These are phyloP conservation scores for Acanthamoeba rhysodes DNA, from an alignment of 208 protist species.

Conservation along the genomic window DNA sequence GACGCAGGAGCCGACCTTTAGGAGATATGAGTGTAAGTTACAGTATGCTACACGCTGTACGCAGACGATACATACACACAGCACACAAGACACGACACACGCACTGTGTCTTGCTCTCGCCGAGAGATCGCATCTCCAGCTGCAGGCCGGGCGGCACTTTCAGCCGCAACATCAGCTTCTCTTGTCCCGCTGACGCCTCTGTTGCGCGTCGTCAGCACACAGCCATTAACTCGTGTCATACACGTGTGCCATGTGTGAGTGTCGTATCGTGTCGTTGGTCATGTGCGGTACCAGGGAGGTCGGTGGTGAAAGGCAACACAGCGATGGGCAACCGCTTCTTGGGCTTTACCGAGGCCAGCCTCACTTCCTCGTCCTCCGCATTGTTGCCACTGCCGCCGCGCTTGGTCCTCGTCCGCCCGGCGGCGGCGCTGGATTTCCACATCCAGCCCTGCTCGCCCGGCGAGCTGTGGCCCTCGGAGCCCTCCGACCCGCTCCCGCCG, in stretches of 20 bases:
- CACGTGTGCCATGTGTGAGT: too few relatives aligned
- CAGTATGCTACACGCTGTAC: neutral
- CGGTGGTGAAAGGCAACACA: neutral
- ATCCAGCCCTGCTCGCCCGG: slow-evolving; percentile 40
- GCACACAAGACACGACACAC: too few relatives aligned
- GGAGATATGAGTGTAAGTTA: neutral
- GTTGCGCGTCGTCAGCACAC: neutral
- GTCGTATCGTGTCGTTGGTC: neutral
- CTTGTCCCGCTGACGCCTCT: neutral
- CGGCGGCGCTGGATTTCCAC: slow-evolving; percentile 1
- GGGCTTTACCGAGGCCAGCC: slow-evolving; percentile 1
- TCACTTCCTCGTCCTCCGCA: neutral
- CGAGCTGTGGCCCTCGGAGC: neutral
- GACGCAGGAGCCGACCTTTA: neutral
- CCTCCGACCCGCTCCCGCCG: neutral
- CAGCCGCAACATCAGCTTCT: neutral
- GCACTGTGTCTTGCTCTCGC: too few relatives aligned
- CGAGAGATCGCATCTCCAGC: neutral
- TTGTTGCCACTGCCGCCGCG: neutral
- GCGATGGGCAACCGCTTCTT: neutral
- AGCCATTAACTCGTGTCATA: neutral
- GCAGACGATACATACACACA: too few relatives aligned
- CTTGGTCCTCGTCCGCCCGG: neutral
- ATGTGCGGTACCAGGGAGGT: neutral
- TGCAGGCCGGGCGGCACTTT: slow-evolving; percentile 6